phyloP scores from a whole-genome alignment of 139 green algal genomes.

The Coelastrella sp. region DNA sequence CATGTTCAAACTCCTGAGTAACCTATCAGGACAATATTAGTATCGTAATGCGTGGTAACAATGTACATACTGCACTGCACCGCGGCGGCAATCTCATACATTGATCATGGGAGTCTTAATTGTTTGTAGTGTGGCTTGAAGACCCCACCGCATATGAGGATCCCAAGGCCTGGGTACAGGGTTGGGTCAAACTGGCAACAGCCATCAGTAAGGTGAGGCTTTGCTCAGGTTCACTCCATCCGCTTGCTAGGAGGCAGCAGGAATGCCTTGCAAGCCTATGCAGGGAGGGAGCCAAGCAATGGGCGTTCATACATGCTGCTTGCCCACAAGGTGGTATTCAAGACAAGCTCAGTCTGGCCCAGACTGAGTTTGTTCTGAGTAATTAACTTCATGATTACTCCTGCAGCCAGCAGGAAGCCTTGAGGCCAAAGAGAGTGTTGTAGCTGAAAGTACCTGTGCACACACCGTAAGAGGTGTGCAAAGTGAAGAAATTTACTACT shows the following conservation, averaged over 20 bases:
- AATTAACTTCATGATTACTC: no score
- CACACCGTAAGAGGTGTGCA: not conserved
- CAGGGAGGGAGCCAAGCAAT: no score
- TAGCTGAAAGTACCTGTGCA: not conserved
- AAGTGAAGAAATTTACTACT: no score
- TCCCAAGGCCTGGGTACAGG: conserved; percentile 21
- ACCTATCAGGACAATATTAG: not conserved
- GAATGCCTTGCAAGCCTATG: no score
- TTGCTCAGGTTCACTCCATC: not conserved
- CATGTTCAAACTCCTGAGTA: no score
- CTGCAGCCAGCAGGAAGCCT: not conserved
- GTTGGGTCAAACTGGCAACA: conserved; percentile 27
- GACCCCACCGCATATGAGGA: conserved; percentile 44
- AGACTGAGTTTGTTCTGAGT: no score
- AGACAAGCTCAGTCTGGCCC: no score
- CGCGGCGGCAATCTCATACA: no score
- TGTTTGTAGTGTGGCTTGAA: conserved; percentile 12
- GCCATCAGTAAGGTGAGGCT: conserved; percentile 33
- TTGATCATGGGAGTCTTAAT: not conserved
- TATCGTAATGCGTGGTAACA: not conserved
- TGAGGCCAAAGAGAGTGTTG: not conserved
- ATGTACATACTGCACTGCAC: no score
- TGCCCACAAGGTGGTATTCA: no score
- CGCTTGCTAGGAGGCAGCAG: no score
- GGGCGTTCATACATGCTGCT: no score